A percentile compares a stretch with the other conserved stretches of the same genome.
Evolutionary conservation across 169 alveolate genomes (phyloP).

Genomic region (Eimeria necatrix): DNA sequence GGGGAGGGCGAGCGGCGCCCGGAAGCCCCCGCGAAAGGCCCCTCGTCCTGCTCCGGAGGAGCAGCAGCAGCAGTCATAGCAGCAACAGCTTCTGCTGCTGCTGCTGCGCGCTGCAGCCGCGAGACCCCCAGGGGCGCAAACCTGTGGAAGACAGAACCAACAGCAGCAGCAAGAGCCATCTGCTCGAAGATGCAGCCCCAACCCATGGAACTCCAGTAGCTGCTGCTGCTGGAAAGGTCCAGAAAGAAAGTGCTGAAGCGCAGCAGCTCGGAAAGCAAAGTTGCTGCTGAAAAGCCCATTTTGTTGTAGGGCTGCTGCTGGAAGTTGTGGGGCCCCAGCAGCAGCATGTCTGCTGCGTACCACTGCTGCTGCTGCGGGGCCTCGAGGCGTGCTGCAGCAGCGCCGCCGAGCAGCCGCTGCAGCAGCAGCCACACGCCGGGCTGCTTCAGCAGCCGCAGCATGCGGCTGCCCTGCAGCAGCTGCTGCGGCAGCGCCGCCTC

Average conservation of each 20-base stretch:
- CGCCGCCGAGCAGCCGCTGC: slow-evolving; percentile 40
- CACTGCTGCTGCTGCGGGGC: slow-evolving; percentile 13
- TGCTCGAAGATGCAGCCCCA: slow-evolving; percentile 41
- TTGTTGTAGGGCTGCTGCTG: not conserved
- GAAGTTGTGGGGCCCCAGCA: not conserved
- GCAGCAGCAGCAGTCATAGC: not conserved
- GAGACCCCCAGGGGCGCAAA: not conserved
- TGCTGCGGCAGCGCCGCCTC: not conserved
- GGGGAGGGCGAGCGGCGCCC: not conserved
- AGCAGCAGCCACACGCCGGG: slow-evolving; percentile 44
- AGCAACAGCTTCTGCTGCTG: not conserved
- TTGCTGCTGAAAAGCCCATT: not conserved
- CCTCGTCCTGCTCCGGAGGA: not conserved
- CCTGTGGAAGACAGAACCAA: slow-evolving; percentile 29
- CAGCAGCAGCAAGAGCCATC: not conserved
- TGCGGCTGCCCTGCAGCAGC: not conserved
- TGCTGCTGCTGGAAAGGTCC: slow-evolving; percentile 6
- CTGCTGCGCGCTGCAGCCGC: not conserved
- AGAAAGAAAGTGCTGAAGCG: slow-evolving; percentile 44
- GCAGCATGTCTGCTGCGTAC: slow-evolving; percentile 52
- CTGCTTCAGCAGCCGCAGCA: slow-evolving; percentile 29
- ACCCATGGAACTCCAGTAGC: slow-evolving; percentile 11
- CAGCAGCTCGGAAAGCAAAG: slow-evolving; percentile 11
- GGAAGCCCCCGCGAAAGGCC: not conserved
- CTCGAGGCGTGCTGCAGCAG: slow-evolving; percentile 24